A percentile compares a stretch with the other conserved stretches of the same genome.
phyloP scores from a whole-genome alignment of 2,329 filamentous ascomycete species.

The Hypomyces perniciosus region DNA sequence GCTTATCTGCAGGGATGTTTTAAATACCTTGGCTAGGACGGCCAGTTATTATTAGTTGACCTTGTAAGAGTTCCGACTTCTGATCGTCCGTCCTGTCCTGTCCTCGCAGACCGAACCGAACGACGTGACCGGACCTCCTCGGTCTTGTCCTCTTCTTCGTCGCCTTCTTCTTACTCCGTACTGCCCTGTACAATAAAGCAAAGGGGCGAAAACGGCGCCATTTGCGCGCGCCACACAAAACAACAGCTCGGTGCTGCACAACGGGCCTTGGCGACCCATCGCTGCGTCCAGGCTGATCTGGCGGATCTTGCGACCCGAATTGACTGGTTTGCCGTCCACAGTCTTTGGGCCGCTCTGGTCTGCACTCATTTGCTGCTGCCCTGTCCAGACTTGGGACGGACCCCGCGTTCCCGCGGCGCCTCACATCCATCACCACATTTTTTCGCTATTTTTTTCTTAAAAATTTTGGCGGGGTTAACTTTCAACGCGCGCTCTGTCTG shows the following conservation, averaged over 20 bases:
- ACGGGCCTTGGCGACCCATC: slow-evolving; percentile 5
- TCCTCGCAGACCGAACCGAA: slow-evolving; percentile 6
- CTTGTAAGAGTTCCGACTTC: no score
- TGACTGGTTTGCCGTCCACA: slow-evolving; percentile 6
- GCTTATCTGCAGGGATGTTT: not conserved
- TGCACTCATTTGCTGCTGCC: slow-evolving; percentile 2
- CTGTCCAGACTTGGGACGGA: slow-evolving; percentile 1
- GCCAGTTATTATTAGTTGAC: no score
- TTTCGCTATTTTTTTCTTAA: slow-evolving; percentile 7
- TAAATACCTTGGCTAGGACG: not conserved
- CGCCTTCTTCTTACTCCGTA: slow-evolving; percentile 2
- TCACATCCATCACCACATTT: not conserved
- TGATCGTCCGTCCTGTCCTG: slow-evolving; percentile 1
- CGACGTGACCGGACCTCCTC: no score
- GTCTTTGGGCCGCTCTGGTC: slow-evolving; percentile 8
- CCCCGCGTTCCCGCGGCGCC: slow-evolving; percentile 10
- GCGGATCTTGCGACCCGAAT: slow-evolving; percentile 10
- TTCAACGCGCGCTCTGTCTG: not conserved
- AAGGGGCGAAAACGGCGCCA: no score
- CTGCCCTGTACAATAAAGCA: not conserved
- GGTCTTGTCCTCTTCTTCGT: slow-evolving; percentile 7
- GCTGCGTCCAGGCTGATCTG: slow-evolving; percentile 2
- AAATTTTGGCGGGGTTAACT: slow-evolving; percentile 10
- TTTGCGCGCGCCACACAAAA: not conserved
- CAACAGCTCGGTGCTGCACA: not conserved